Evolutionary conservation across 257 asterid genomes (phyloP).

Genomic region (Solanum gandarillasii): DNA sequence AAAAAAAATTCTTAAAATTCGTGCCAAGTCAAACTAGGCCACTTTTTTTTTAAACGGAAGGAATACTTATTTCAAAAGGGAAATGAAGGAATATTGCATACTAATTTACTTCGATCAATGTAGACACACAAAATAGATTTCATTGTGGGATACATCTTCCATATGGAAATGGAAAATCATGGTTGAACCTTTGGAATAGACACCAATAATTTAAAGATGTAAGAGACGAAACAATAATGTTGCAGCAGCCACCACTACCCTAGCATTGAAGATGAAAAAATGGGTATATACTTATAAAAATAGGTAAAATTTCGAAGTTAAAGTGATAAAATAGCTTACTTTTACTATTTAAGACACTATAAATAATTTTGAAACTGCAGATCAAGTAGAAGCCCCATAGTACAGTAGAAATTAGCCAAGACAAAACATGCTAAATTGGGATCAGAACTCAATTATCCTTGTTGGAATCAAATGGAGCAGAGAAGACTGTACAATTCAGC

Average conservation of each 20-base stretch:
- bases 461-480: neutral
- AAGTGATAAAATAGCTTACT: neutral
- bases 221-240: neutral
- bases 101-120: constrained; percentile 80
- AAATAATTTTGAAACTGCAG: neutral
- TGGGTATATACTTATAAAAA: neutral
- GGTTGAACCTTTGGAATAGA: constrained; percentile 94
- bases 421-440: neutral
- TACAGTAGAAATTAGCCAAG: neutral
- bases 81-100: constrained; percentile 19
- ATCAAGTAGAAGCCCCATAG: neutral
- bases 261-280: neutral
- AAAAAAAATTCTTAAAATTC: too few relatives aligned
- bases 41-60: too few relatives aligned
- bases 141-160: constrained; percentile 92
- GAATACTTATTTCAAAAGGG: neutral
- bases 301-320: neutral
- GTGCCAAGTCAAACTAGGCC: too few relatives aligned
- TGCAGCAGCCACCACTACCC: neutral
- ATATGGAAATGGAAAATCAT: constrained; percentile 69
- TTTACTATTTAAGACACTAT: neutral
- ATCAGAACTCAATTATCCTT: neutral
- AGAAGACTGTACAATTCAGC: neutral
- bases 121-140: constrained; percentile 51
- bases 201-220: constrained; percentile 75